Evolutionary conservation across 305 asterid species (phyloP), one percentile per base, ranked within the genome.

Genomic region (Petunia hybrid): DNA sequence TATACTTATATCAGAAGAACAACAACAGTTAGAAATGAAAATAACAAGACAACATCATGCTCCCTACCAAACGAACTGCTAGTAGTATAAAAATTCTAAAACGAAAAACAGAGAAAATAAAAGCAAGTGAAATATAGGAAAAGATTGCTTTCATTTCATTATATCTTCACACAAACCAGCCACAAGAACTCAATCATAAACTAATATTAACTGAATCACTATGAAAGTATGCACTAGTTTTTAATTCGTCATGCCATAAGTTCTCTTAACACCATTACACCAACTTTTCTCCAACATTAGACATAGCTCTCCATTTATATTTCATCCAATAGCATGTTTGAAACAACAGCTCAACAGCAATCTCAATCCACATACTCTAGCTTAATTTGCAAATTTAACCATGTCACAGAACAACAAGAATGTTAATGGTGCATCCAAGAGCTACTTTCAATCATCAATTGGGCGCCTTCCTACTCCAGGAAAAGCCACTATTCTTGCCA

Each of bases 401-500:
- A 74, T 74, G 78, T 53, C 78, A 53, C 64, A 53, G 14, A 74
- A 38, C 38, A 55, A 14, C 8, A 53, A 53, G 64, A 74, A 53
- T 53, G 45, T 36, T 51, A 36, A 74, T 53, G 78, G 78, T 53
- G 78, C 78, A 74, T 51, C 64, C 14, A 74, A 53, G 14, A 12
- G 53, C 2, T 53, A 12, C 14, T 53, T 36, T 7, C 78, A 73
- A 53, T 63, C 46, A 13, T 51, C 64, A 38, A 43, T 22, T 22
- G 31, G 8, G 5, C 78, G 64, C 36, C 84, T 64, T 78, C 89
- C 84, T 45, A 66, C 90, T 9, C 95, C 90, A 0, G 97, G 97
- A 9, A 95, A 93, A 85, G 99, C 99, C 6, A 90, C 97, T 35
- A 48, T 93, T 4, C 97, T 95, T 48, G 94, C 98, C 9, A 84